These are phyloP conservation scores for Eucalyptus pauciflora DNA, from an alignment of 345 rosid genomes.

Conservation along the genomic window DNA sequence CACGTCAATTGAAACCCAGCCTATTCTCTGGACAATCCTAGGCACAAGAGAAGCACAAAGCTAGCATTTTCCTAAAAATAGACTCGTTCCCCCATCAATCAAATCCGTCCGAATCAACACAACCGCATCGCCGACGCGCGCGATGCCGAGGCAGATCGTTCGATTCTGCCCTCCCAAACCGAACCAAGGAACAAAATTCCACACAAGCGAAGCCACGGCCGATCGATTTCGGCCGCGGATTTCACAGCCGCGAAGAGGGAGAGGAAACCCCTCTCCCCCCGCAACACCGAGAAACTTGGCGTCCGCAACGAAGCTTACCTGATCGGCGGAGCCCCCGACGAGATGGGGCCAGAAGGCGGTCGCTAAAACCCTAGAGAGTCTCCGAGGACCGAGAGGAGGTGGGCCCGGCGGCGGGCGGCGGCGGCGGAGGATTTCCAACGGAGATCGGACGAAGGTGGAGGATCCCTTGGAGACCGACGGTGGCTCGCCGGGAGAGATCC, in stretches of 20 bases:
- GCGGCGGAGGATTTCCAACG: neutral
- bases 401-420: neutral
- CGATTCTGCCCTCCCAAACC: neutral
- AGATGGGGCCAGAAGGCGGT: neutral
- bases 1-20: neutral
- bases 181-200: neutral
- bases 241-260: neutral
- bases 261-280: neutral
- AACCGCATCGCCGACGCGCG: neutral
- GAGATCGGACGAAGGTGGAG: neutral
- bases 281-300: neutral
- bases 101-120: neutral
- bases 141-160: neutral
- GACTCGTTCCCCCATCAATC: neutral
- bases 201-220: neutral
- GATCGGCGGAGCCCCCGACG: neutral
- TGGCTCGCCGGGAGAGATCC: neutral
- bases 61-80: neutral
- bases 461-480: neutral
- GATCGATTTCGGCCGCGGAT: neutral
- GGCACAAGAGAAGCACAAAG: neutral
- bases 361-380: neutral
- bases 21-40: neutral
- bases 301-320: neutral
- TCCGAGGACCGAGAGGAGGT: neutral